These are phyloP conservation scores for Tinospora cordifolia DNA, from an alignment of 164 flowering plant genomes.

Conservation along the genomic window DNA sequence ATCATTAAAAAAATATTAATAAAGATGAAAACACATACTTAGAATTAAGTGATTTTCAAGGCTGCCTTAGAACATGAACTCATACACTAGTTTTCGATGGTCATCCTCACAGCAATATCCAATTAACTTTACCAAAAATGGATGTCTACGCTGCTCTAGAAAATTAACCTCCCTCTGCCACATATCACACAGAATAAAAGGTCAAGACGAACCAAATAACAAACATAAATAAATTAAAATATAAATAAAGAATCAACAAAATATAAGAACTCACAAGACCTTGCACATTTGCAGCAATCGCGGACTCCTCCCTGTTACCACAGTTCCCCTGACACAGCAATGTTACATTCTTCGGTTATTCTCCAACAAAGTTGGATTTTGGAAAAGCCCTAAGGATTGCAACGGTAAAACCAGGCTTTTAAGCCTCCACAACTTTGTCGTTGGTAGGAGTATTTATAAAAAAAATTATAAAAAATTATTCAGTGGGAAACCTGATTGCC, in stretches of 20 bases:
- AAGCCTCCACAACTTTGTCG: too few species aligned
- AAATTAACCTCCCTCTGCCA: constrained; percentile 88
- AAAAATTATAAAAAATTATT: too few species aligned
- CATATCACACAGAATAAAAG: constrained; percentile 5
- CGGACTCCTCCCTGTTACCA: too few species aligned
- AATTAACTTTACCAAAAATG: constrained; percentile 89
- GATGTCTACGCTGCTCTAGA: constrained; percentile 92
- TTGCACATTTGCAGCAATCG: too few species aligned
- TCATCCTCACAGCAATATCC: constrained; percentile 99
- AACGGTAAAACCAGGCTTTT: too few species aligned
- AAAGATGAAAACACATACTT: constrained; percentile 47
- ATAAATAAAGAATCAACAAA: background rate
- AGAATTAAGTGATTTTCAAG: constrained; percentile 95
- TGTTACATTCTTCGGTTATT: too few species aligned
- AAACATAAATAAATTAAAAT: background rate
- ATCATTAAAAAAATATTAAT: constrained; percentile 13
- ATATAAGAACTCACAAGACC: constrained; percentile 65
- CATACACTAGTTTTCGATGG: constrained; percentile 87
- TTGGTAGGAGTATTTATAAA: too few species aligned
- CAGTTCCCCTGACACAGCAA: too few species aligned
- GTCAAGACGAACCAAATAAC: background rate
- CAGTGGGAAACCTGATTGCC: constrained; percentile 70
- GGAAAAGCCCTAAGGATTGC: too few species aligned
- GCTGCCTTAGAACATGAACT: constrained; percentile 97
- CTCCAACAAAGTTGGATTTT: too few species aligned